phyloP scores from a whole-genome alignment of 1,284 basidiomycete species.

The Tilletia walkeri region DNA sequence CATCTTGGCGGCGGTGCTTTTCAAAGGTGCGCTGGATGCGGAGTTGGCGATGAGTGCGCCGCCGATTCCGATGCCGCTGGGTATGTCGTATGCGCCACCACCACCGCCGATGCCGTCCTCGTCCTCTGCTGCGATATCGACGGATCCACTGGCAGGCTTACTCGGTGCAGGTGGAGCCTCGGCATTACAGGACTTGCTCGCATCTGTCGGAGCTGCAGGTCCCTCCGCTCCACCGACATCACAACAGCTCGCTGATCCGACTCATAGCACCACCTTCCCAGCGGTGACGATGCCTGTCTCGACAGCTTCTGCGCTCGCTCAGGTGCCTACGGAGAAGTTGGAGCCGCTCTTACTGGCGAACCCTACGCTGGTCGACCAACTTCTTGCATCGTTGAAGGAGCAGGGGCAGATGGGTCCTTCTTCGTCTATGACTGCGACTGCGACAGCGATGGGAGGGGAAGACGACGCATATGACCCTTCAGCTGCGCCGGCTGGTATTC shows the following conservation, averaged over 20 bases:
- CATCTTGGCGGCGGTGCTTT: constrained; percentile 43
- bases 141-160: constrained; percentile 5
- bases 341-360: constrained; percentile 21
- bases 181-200: constrained; percentile 30
- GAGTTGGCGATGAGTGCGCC: constrained; percentile 9
- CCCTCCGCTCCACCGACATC: neutral
- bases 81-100: neutral
- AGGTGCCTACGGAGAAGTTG: constrained; percentile 5
- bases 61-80: neutral
- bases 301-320: constrained; percentile 1
- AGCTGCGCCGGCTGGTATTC: neutral
- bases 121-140: neutral
- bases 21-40: constrained; percentile 30
- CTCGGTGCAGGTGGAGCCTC: constrained; percentile 16
- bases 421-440: neutral
- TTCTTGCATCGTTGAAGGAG: constrained; percentile 16
- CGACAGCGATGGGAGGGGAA: neutral
- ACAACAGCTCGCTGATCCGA: too few relatives aligned
- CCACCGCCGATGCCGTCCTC: neutral
- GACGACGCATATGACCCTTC: neutral
- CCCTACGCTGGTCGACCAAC: constrained; percentile 21
- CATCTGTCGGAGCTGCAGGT: constrained; percentile 23
- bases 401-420: neutral
- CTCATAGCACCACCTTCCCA: neutral
- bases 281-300: constrained; percentile 5